Percentiles rank a stretch among this genome's conserved stretches.
These are phyloP conservation scores for Plenodomus lindquistii DNA, from an alignment of 2,329 filamentous ascomycete genomes.

Conservation along the genomic window DNA sequence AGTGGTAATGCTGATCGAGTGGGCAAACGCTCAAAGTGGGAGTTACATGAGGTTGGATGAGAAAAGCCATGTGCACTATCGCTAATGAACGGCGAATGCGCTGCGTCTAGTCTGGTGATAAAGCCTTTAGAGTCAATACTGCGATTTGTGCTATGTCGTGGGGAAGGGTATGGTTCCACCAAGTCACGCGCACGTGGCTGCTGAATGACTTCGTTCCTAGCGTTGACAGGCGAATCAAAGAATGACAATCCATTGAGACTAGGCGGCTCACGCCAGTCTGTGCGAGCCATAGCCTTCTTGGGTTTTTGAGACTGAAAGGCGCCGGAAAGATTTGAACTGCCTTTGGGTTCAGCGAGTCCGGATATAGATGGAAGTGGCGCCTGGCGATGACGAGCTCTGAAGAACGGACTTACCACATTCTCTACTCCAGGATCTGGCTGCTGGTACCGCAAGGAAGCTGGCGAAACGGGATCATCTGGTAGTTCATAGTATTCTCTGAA, in stretches of 20 bases:
- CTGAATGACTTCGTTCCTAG: conserved; percentile 18
- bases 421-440: conserved; percentile 22
- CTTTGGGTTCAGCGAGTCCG: conserved; percentile 29
- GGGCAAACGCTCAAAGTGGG: conserved; percentile 3
- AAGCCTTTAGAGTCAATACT: conserved; percentile 19
- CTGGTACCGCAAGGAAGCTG: conserved; percentile 12
- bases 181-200: conserved; percentile 1
- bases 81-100: conserved; percentile 3
- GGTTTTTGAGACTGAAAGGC: conserved; percentile 30
- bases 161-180: conserved; percentile 1
- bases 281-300: conserved; percentile 5
- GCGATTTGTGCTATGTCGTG: conserved; percentile 8
- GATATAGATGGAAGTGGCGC: conserved; percentile 12
- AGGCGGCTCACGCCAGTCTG: conserved; percentile 26
- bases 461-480: conserved; percentile 10
- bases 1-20: conserved; percentile 7
- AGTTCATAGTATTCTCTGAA: neutral
- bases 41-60: conserved; percentile 3
- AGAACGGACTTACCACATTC: conserved; percentile 48
- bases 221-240: conserved; percentile 34
- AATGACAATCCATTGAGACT: conserved; percentile 44
- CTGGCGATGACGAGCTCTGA: conserved; percentile 27
- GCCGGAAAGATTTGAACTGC: conserved; percentile 34
- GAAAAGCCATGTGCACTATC: conserved; percentile 12
- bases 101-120: conserved; percentile 12